phyloP scores from a whole-genome alignment of 2,329 filamentous ascomycete species.

The Berkeleyomyces basicola region DNA sequence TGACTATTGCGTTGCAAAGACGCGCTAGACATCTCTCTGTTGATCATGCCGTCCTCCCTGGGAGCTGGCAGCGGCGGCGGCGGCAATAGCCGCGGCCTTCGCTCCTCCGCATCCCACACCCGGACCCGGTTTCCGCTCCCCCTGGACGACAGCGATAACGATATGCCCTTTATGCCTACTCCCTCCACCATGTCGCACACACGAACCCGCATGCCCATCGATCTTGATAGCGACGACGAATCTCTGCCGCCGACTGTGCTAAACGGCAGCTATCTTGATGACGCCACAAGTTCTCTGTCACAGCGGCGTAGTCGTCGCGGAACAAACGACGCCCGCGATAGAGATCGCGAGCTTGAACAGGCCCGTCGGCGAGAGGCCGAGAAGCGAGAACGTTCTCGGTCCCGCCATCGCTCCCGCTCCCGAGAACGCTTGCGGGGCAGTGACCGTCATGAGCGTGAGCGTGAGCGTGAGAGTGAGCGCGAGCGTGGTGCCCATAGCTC shows the following conservation, averaged over 20 bases:
- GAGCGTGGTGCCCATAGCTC: not conserved
- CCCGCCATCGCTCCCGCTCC: not conserved
- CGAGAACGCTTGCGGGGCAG: not conserved
- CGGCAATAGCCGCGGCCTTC: conserved; percentile 2
- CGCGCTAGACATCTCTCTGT: not conserved
- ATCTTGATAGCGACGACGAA: conserved; percentile 13
- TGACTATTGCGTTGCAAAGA: not conserved
- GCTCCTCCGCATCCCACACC: conserved; percentile 10
- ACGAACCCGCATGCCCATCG: conserved; percentile 10
- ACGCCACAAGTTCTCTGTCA: conserved; percentile 6
- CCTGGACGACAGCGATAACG: conserved; percentile 12
- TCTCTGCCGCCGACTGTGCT: conserved; percentile 3
- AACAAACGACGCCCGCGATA: not conserved
- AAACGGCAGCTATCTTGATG: conserved; percentile 9
- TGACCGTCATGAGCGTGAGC: not conserved
- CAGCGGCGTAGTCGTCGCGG: not conserved
- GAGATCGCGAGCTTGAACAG: not conserved
- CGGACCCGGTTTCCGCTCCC: conserved; percentile 8
- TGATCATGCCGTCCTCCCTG: conserved; percentile 6
- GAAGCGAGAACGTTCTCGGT: not conserved
- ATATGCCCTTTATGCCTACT: conserved; percentile 5
- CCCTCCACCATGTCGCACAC: conserved; percentile 12
- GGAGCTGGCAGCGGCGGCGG: conserved; percentile 5
- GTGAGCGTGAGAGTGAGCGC: conserved; percentile 19
- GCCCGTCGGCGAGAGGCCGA: not conserved